Base-by-base conservation (phyloP, 1,139 yeast species). In the Taphrina deformans region DNA sequence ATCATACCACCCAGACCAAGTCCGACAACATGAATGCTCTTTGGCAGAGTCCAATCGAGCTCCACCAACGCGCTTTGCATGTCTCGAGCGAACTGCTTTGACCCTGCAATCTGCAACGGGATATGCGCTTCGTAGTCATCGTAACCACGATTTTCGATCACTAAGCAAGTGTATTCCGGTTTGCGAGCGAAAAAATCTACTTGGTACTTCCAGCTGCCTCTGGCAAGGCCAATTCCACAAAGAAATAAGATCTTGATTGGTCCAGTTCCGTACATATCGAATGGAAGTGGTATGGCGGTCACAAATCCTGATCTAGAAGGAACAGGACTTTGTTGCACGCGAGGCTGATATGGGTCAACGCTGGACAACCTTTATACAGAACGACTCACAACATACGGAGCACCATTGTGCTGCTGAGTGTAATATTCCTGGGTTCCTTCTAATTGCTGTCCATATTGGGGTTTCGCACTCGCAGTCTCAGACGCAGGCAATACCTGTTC, bases 1-100 rank as follows among this genome's bases (percentile, higher is more conserved):
- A 59, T 23, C 63, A 59, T 59, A 33, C 63, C 63, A 16, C 55
- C 63, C 26, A 59, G 41, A 16, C 63, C 35, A 45, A 59, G 38
- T 4, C 63, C 63, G 16, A 59, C 41, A 10, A 59, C 50, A 33
- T 59, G 63, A 14, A 59, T 53, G 10, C 40, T 12, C 23, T 59
- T 59, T 10, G 63, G 63, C 23, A 12, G 16, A 21, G 38, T 29
- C 63, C 63, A 59, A 27, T 45, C 56, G 18, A 59, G 48, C 10
- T 59, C 63, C 18, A 24, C 41, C 18, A 59, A 23, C 7, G 56
- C 63, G 10, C 50, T 29, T 29, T 35, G 24, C 63, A 59, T 59
- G 31, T 59, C 63, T 14, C 63, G 63, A 2, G 56, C 63, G 21
- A 41, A 23, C 10, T 59, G 63, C 51, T 59, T 59, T 7, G 63